Evolutionary conservation across 257 asterid genomes (phyloP), one percentile per base, ranked within the genome.

Genomic region (Rhazya stricta): DNA sequence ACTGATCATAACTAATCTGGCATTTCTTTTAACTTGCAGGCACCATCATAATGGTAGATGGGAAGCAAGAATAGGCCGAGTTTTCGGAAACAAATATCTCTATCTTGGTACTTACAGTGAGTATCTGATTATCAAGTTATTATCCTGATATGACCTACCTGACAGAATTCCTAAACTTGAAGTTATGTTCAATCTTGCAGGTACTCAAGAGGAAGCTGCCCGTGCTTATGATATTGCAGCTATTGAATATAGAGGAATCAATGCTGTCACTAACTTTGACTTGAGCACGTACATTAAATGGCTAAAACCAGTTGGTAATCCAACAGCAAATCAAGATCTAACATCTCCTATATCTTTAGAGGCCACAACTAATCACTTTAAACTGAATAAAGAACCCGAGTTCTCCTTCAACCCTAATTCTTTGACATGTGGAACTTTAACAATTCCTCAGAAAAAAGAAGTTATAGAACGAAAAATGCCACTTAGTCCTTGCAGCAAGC

Each of bases 151-250:
- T 19, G 12, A 6, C 3, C 10, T 0, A 6, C 45, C 15, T 6
- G 25, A 34, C 50, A 41, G 34, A 37, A 19, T 48, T 46, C 23
- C n/a, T 53, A 51, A 51, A 21, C 37, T 30, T 18, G 25, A 29
- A 29, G 0, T n/a, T 69, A 29, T n/a, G 2, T 30, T 25, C 16
- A 23, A 41, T 69, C 25, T 37, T 82, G 73, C 56, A 89, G 97
- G 93, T 56, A 91, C 96, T 13, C 96, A 91, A 83, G 93, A 91
- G 81, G 97, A 89, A 80, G 97, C 91, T 19, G 95, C 95, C 12
- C 81, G 89, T 27, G 95, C 93, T 5, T 89, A 89, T 74, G 96
- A 91, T 27, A 78, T 91, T 42, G 95, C 97, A 50, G 97, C 97
- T 62, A 86, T 89, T 54, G 96, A 91, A 69, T 91, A 86, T 73